A percentile compares a stretch with the other conserved stretches of the same genome.
Evolutionary conservation across 352 stramenopile genomes (phyloP).

Genomic region (Thalassiosira allenii): DNA sequence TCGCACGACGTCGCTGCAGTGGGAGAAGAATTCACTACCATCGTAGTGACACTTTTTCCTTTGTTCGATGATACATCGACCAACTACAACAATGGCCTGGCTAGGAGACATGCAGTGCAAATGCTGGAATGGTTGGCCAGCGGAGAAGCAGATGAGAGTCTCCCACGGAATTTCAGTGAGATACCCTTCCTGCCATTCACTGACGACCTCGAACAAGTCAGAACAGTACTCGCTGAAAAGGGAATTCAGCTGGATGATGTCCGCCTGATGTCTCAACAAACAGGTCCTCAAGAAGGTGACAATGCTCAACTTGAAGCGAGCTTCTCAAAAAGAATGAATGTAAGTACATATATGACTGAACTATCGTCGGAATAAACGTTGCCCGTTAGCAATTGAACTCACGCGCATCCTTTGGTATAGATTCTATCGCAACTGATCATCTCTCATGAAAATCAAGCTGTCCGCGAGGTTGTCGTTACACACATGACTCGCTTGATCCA

Average conservation of each 20-base stretch:
- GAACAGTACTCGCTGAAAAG: conserved; percentile 60
- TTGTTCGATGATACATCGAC: conserved; percentile 58
- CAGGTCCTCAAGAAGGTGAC: conserved; percentile 16
- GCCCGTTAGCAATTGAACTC: neutral
- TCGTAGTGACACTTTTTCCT: conserved; percentile 84
- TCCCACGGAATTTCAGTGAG: conserved; percentile 71
- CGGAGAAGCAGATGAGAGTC: conserved; percentile 59
- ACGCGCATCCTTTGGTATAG: conserved; percentile 46
- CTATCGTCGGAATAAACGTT: too few relatives aligned
- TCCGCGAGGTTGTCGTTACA: conserved; percentile 72
- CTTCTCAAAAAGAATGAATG: conserved; percentile 61
- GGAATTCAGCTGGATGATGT: conserved; percentile 84
- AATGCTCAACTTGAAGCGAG: conserved; percentile 41
- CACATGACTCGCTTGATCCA: conserved; percentile 79
- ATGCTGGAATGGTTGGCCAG: conserved; percentile 74
- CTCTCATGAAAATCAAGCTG: conserved; percentile 81
- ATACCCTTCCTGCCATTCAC: conserved; percentile 82
- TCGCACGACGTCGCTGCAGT: conserved; percentile 64
- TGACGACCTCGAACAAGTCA: conserved; percentile 62
- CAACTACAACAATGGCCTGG: conserved; percentile 19
- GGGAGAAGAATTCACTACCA: conserved; percentile 73
- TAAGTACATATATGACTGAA: conserved; percentile 38
- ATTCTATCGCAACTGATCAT: conserved; percentile 55
- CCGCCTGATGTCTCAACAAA: conserved; percentile 51
- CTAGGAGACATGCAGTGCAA: conserved; percentile 60